phyloP scores from a whole-genome alignment of 306 rosid genomes.

The Lathyrus aphaca region DNA sequence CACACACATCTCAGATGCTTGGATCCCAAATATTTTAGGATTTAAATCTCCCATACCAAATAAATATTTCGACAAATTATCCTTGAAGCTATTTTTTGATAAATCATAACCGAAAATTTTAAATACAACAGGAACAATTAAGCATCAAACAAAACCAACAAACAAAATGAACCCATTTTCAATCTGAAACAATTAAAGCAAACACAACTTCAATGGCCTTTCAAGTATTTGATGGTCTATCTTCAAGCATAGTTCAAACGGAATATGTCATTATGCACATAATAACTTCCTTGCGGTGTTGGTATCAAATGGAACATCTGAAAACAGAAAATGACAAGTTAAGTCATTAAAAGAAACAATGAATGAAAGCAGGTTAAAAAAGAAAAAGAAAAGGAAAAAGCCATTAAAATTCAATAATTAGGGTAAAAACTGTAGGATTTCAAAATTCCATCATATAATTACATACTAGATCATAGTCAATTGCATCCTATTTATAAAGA shows the following conservation, averaged over 20 bases:
- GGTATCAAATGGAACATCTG: conserved; percentile 98
- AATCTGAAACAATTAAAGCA: conserved; percentile 43
- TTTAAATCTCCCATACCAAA: conserved; percentile 37
- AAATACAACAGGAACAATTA: conserved; percentile 44
- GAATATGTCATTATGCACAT: conserved; percentile 84
- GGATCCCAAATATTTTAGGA: conserved; percentile 22
- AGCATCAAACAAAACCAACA: conserved; percentile 47
- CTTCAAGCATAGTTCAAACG: conserved; percentile 91
- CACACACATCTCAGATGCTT: conserved; percentile 11
- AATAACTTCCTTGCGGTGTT: conserved; percentile 73
- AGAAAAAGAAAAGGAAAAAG: not conserved
- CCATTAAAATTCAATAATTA: not conserved
- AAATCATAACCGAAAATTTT: conserved; percentile 54
- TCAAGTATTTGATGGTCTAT: conserved; percentile 34
- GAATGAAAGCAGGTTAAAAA: not conserved
- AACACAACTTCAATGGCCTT: conserved; percentile 42
- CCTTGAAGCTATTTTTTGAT: conserved; percentile 44
- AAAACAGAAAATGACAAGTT: conserved; percentile 29
- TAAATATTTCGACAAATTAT: conserved; percentile 41
- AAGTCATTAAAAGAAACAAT: not conserved
- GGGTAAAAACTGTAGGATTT: not conserved
- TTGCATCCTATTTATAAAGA: not conserved
- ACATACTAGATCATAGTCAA: no score
- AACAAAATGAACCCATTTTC: conserved; percentile 47
- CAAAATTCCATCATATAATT: not conserved